Evolutionary conservation across 441 rosid genomes (phyloP), one percentile per base, ranked within the genome.

Genomic region (Euphorbia corollata): DNA sequence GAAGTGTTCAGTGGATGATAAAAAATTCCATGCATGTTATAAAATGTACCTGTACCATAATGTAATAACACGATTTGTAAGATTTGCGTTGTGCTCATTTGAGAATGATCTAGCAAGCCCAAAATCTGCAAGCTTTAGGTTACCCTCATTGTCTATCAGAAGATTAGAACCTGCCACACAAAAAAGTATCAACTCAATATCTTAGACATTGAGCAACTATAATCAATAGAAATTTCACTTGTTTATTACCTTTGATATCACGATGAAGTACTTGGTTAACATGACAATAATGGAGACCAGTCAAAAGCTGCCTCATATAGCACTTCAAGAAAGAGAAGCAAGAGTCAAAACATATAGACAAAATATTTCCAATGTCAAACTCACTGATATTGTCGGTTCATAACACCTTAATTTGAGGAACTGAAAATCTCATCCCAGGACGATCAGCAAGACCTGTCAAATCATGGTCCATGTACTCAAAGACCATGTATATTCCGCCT

Each of bases 381-480:
- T 22, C 55, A 66, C 0, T 32, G 6, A 24, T 39, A 47, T 51
- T 53, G 59, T 63, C 27, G 19, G 9, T 56, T 20, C 24, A 34
- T 32, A 19, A 51, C 54, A 83, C 87, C 83, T 85, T 85, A 65
- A 85, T 85, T 69, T 85, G 89, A 36, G 89, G 81, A 64, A 83
- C 88, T 4, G 96, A 78, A 81, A 94, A 94, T 81, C 97, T 89
- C 82, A 89, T 78, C 67, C 97, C 99, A 73, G 97, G 99, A 74
- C 97, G 97, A 81, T 94, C 94, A 73, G 97, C 85, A 70, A 94
- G 96, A 66, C 99, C 99, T 18, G 96, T 91, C 80, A 93, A 81
- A 74, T 94, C 97, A 77, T 94, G 99, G 78, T 94, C 99, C 99
- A 94, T 94, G 82, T 94, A 94, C 75, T 94, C 98, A 64, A 91